Evolutionary conservation across 306 rosid species (phyloP).

Genomic region (Benincasa hispida): DNA sequence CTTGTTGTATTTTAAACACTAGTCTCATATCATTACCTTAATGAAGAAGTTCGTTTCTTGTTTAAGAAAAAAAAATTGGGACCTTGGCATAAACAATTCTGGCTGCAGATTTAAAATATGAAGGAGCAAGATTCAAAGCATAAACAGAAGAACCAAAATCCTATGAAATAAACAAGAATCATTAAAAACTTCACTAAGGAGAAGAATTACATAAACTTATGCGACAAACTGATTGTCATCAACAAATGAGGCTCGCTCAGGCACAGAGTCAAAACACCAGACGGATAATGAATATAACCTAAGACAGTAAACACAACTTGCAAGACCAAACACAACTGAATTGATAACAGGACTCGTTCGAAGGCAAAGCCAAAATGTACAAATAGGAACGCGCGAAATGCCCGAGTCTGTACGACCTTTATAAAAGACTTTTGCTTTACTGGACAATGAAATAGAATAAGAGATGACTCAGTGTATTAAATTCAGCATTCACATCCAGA

Average conservation of each 20-base stretch:
- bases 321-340: conserved; percentile 11
- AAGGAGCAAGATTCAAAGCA: not conserved
- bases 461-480: conserved; percentile 10
- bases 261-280: not conserved
- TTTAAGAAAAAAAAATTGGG: too few relatives aligned
- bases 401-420: not conserved
- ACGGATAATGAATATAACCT: not conserved
- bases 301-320: conserved; percentile 7
- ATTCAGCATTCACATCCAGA: conserved; percentile 86
- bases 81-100: not conserved
- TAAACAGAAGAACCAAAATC: not conserved
- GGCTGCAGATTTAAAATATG: not conserved
- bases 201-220: not conserved
- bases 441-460: conserved; percentile 17
- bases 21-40: too few relatives aligned
- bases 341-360: not conserved
- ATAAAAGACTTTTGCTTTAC: conserved; percentile 25
- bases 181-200: not conserved
- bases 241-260: not conserved
- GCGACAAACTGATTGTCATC: conserved; percentile 4
- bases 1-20: too few relatives aligned
- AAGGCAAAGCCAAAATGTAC: conserved; percentile 5
- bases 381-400: conserved; percentile 4
- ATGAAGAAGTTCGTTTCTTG: too few relatives aligned
- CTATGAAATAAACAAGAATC: not conserved